These are phyloP conservation scores for Coelastrella sp. DNA, from an alignment of 139 green algal genomes.

Conservation along the genomic window DNA sequence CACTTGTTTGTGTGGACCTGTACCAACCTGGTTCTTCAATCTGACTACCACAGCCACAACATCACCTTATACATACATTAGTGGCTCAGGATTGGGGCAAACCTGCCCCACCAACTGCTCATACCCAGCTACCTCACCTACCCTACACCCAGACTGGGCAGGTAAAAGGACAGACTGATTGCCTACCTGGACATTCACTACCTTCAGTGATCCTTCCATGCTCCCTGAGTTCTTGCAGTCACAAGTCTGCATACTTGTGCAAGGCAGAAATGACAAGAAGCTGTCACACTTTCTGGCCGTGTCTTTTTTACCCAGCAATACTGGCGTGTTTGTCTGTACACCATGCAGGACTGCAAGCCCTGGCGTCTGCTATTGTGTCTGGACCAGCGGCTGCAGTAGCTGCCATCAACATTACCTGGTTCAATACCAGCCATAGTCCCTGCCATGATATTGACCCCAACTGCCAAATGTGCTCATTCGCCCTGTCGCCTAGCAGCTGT, in stretches of 20 bases:
- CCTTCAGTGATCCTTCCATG: too few species aligned
- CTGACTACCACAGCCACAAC: not conserved
- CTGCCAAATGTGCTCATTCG: conserved; percentile 10
- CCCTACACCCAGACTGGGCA: conserved; percentile 1
- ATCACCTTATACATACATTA: not conserved
- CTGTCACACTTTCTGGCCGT: too few species aligned
- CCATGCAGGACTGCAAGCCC: not conserved
- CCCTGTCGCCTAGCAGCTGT: not conserved
- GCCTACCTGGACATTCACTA: too few species aligned
- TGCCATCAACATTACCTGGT: not conserved
- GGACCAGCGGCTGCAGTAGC: not conserved
- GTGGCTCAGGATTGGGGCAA: not conserved
- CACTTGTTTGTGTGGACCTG: conserved; percentile 21
- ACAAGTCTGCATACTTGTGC: too few species aligned
- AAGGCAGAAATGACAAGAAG: too few species aligned
- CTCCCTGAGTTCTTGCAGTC: too few species aligned
- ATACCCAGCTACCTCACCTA: not conserved
- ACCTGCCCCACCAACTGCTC: conserved; percentile 3
- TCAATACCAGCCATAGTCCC: not conserved
- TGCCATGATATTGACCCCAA: conserved; percentile 38
- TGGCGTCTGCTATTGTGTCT: not conserved
- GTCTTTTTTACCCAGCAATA: too few species aligned
- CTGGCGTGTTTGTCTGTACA: too few species aligned
- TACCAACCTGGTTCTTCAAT: not conserved
- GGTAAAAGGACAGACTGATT: not conserved